Evolutionary conservation across 2,329 filamentous ascomycete species (phyloP).

Genomic region (Microdochium paspali): DNA sequence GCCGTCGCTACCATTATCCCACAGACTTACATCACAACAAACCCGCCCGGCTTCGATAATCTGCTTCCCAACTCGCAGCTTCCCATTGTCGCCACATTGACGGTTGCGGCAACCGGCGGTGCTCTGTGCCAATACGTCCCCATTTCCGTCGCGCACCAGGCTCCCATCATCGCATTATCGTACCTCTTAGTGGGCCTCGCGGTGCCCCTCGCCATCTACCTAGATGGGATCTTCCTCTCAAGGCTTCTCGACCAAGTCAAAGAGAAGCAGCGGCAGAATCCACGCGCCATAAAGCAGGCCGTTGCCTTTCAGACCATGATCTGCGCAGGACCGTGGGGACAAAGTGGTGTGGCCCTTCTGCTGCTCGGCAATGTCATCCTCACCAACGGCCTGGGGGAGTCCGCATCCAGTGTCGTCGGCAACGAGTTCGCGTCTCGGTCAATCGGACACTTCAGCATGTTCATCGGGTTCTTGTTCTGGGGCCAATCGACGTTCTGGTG

Average conservation of each 20-base stretch:
- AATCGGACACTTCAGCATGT: conserved; percentile 22
- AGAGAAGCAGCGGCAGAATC: background rate
- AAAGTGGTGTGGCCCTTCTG: conserved; percentile 27
- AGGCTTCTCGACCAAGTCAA: conserved; percentile 16
- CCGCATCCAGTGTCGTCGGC: conserved; percentile 14
- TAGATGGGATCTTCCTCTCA: conserved; percentile 22
- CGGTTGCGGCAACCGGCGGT: conserved; percentile 25
- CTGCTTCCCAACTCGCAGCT: conserved; percentile 24
- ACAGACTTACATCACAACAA: conserved; percentile 23
- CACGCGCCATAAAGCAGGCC: too few relatives aligned
- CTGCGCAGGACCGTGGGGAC: conserved; percentile 26
- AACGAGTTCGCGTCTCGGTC: conserved; percentile 17
- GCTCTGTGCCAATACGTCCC: conserved; percentile 19
- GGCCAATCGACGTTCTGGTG: conserved; percentile 31
- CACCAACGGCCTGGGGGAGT: background rate
- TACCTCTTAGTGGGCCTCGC: conserved; percentile 27
- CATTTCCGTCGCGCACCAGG: conserved; percentile 16
- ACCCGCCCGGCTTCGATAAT: conserved; percentile 21
- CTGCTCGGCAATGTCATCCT: conserved; percentile 14
- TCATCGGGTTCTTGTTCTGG: conserved; percentile 26
- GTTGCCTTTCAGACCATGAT: conserved; percentile 28
- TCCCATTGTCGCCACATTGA: conserved; percentile 27
- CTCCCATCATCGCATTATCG: conserved; percentile 28
- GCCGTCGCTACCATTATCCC: conserved; percentile 21
- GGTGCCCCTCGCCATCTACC: conserved; percentile 18